Conservation (phyloP, 331 rosid species). For the Acacia pycnantha region DNA sequence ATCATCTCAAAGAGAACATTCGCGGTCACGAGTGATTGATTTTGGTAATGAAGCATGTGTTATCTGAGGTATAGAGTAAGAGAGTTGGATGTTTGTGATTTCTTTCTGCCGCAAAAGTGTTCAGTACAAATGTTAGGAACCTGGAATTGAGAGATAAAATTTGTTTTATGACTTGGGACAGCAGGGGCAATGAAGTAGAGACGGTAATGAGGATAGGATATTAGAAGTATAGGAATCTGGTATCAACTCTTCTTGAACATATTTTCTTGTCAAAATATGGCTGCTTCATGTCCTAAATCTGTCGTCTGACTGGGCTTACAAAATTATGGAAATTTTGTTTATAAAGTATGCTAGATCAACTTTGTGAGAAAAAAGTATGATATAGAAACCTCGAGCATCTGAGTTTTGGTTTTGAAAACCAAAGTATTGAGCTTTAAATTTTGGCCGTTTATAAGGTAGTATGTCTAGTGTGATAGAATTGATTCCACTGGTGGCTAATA, state of each 20-base stretch:
- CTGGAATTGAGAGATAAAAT: not conserved
- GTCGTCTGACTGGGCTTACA: not conserved
- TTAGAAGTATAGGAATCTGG: not conserved
- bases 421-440: not conserved
- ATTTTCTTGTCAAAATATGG: not conserved
- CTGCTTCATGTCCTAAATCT: not conserved
- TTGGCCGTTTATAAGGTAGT: not conserved
- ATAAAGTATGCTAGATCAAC: no score
- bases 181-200: not conserved
- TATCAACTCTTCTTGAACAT: not conserved
- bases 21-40: no score
- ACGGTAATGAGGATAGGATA: not conserved
- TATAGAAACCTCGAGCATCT: not conserved
- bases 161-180: not conserved
- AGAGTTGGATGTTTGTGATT: not conserved
- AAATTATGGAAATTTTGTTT: no score
- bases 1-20: no score
- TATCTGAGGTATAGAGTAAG: not conserved
- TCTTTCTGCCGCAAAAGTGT: not conserved
- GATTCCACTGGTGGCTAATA: not conserved
- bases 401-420: not conserved
- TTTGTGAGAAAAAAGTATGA: not conserved
- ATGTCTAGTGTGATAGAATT: not conserved
- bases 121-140: not conserved
- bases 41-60: not conserved